phyloP scores from a whole-genome alignment of 176 grass and related monocot genomes.

The Lolium multiflorum region DNA sequence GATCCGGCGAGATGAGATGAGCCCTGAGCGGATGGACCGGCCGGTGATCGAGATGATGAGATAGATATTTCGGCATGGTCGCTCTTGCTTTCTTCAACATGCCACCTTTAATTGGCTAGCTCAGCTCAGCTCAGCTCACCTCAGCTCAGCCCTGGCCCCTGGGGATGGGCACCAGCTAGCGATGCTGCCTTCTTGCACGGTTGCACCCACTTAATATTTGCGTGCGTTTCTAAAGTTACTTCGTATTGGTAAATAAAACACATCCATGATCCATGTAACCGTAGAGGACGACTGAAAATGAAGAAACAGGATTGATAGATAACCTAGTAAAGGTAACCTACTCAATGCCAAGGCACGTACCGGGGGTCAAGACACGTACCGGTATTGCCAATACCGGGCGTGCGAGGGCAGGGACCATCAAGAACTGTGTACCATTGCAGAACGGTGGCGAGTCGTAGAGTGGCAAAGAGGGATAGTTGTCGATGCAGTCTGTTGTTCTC shows the following conservation, averaged over 20 bases:
- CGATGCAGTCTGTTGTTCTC: too few species aligned
- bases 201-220: not conserved
- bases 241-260: not conserved
- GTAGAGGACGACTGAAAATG: not conserved
- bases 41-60: not conserved
- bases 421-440: too few species aligned
- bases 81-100: constrained; percentile 5
- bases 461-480: too few species aligned
- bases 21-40: not conserved
- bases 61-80: not conserved
- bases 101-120: not conserved
- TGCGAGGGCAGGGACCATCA: too few species aligned
- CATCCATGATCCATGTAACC: not conserved
- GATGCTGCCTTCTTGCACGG: constrained; percentile 18
- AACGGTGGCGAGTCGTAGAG: too few species aligned
- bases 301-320: not conserved
- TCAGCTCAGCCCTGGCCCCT: not conserved
- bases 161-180: constrained; percentile 21
- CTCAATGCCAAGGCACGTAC: not conserved
- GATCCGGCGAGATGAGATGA: not conserved
- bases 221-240: not conserved
- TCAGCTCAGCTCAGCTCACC: not conserved
- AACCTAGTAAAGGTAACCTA: not conserved
- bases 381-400: too few species aligned
- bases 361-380: too few species aligned